phyloP scores from a whole-genome alignment of 2,329 filamentous ascomycete genomes.

The Venturia asperata region DNA sequence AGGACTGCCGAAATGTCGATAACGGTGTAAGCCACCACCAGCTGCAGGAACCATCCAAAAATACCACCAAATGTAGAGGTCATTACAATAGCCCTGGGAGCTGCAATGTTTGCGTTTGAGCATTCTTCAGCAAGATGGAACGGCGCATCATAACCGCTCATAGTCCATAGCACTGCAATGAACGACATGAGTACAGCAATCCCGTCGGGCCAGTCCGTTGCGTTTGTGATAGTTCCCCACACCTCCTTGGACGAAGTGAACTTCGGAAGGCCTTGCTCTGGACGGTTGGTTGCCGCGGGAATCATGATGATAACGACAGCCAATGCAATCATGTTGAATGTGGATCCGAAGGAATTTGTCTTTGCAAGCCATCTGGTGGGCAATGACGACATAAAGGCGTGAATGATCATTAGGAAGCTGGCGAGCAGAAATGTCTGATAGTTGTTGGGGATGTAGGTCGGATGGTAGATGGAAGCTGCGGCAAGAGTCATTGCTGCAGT shows the following conservation, averaged over 20 bases:
- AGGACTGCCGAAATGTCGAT: slow-evolving; percentile 54
- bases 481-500: slow-evolving; percentile 65
- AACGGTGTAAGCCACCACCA: slow-evolving; percentile 66
- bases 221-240: slow-evolving; percentile 59
- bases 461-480: slow-evolving; percentile 60
- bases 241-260: slow-evolving; percentile 54
- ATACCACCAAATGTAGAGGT: slow-evolving; percentile 60
- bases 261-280: slow-evolving; percentile 47
- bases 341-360: slow-evolving; percentile 63
- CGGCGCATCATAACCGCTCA: slow-evolving; percentile 59
- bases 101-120: slow-evolving; percentile 63
- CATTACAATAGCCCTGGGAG: slow-evolving; percentile 64
- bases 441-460: slow-evolving; percentile 54
- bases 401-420: slow-evolving; percentile 59
- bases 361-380: slow-evolving; percentile 63
- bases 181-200: slow-evolving; percentile 65
- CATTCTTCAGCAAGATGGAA: slow-evolving; percentile 73
- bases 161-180: slow-evolving; percentile 63
- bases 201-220: slow-evolving; percentile 61
- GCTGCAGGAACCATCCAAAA: slow-evolving; percentile 66
- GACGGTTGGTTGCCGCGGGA: slow-evolving; percentile 49
- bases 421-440: slow-evolving; percentile 66
- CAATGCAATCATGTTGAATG: slow-evolving; percentile 63
- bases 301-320: slow-evolving; percentile 62
- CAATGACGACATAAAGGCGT: slow-evolving; percentile 60